A percentile compares a stretch with the other conserved stretches of the same genome.
Conservation (phyloP, 2,329 filamentous ascomycete species). For the Colletotrichum somersetense region DNA sequence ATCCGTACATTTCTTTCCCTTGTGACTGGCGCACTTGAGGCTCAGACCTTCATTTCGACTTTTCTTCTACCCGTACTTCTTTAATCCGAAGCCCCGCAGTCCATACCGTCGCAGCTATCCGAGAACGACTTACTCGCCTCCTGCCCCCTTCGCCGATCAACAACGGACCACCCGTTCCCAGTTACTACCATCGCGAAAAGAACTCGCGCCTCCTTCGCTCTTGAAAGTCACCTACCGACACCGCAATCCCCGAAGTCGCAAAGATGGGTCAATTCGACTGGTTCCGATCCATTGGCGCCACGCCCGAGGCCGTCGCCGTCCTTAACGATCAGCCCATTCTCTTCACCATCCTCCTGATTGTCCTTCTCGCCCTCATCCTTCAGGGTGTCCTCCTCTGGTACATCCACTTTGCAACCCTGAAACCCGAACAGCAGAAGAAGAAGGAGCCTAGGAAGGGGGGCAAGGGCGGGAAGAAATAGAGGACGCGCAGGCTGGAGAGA, state of each 20-base stretch:
- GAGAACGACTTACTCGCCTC: slow-evolving; percentile 32
- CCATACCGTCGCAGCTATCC: slow-evolving; percentile 21
- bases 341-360: slow-evolving; percentile 69
- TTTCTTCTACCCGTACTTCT: slow-evolving; percentile 19
- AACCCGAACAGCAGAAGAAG: slow-evolving; percentile 70
- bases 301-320: slow-evolving; percentile 67
- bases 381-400: slow-evolving; percentile 65
- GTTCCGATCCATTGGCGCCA: slow-evolving; percentile 68
- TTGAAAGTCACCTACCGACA: neutral
- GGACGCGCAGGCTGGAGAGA: neutral
- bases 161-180: neutral
- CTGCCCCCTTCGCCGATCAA: neutral
- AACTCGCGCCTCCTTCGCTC: neutral
- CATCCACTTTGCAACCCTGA: slow-evolving; percentile 71
- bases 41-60: slow-evolving; percentile 35
- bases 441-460: slow-evolving; percentile 58
- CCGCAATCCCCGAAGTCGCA: neutral
- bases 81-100: slow-evolving; percentile 32
- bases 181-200: neutral
- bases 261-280: slow-evolving; percentile 69
- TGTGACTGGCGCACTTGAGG: slow-evolving; percentile 44
- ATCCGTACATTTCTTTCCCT: slow-evolving; percentile 42
- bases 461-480: slow-evolving; percentile 48
- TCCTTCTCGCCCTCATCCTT: slow-evolving; percentile 62
- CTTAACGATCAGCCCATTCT: slow-evolving; percentile 72